A percentile compares a stretch with the other conserved stretches of the same genome.
Evolutionary conservation across 495 filamentous ascomycete genomes (phyloP).

Genomic region (Podospora fimiseda): DNA sequence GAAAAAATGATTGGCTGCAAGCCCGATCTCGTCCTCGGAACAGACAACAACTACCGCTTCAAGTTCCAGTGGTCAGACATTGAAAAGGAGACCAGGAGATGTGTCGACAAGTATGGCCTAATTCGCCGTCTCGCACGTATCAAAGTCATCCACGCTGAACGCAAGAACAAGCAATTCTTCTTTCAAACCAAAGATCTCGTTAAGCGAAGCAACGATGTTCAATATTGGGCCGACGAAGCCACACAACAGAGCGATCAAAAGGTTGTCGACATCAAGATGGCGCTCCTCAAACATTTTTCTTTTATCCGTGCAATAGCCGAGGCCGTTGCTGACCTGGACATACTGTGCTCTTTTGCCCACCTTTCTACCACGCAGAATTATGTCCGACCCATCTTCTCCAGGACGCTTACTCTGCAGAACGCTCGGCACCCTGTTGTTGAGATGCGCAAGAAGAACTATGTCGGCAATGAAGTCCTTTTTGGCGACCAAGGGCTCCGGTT

Average conservation of each 20-base stretch:
- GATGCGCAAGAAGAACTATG: slow-evolving; percentile 50
- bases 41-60: slow-evolving; percentile 52
- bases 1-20: slow-evolving; percentile 10
- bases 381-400: slow-evolving; percentile 66
- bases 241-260: slow-evolving; percentile 68
- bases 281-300: slow-evolving; percentile 60
- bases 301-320: slow-evolving; percentile 74
- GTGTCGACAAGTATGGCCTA: slow-evolving; percentile 26
- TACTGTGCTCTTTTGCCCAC: slow-evolving; percentile 79
- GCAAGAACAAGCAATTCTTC: neutral
- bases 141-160: neutral
- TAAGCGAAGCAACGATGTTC: neutral
- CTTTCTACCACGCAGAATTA: slow-evolving; percentile 73
- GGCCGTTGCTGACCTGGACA: slow-evolving; percentile 83
- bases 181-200: neutral
- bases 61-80: neutral
- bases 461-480: slow-evolving; percentile 81
- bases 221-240: slow-evolving; percentile 41
- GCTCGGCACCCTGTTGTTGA: slow-evolving; percentile 79
- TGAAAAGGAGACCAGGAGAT: neutral
- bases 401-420: slow-evolving; percentile 69
- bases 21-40: slow-evolving; percentile 66
- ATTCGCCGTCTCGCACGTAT: neutral
- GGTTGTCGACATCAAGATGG: slow-evolving; percentile 61
- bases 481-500: slow-evolving; percentile 71